Evolutionary conservation across 108 stramenopile species (phyloP), one percentile per base, ranked within the genome.

Genomic region (Skeletonema marinoi): DNA sequence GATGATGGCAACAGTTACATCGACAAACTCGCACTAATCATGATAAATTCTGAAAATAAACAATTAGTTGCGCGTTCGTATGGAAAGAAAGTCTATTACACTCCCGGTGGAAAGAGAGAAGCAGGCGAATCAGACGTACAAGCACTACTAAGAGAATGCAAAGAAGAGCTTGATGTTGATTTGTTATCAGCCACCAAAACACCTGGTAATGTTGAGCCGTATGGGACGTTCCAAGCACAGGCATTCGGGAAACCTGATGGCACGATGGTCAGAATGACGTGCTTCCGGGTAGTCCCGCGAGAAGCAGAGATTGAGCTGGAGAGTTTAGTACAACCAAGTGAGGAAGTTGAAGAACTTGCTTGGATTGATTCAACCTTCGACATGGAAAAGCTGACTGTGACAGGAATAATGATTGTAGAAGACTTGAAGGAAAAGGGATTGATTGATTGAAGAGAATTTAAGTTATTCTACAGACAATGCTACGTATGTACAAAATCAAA

Each of bases 71-170:
- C 84, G 19, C 80, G 87, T 14, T 81, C 80, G 12, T 35, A n/a
- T 39, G 84, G 81, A 30, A 85, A 82, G 46, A 59, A 66, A 11
- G 87, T 82, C 25, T 87, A 66, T 63, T 87, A 73, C 74, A 87
- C 87, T 6, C 87, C 87, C 25, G 87, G 87, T 59, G 87, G 87
- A 16, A 87, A 87, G 59, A 84, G 87, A 42, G 87, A 87, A 39
- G 11, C 44, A 4, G 74, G 66, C 3, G 84, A 87, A 74, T 73
- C 84, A 61, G 87, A 87, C 39, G 51, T 62, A 38, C 60, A 85
- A 59, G 84, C 87, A 36, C 81, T 88, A 17, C 42, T 46, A 4
- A 68, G 82, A 41, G 87, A 88, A 78, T 88, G 87, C 42, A 70
- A 62, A 33, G 87, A 88, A 62, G 87, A 88, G 60, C 44, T 88